Conservation (phyloP, 768 basidiomycete genomes). For the Amanita jacksonii region DNA sequence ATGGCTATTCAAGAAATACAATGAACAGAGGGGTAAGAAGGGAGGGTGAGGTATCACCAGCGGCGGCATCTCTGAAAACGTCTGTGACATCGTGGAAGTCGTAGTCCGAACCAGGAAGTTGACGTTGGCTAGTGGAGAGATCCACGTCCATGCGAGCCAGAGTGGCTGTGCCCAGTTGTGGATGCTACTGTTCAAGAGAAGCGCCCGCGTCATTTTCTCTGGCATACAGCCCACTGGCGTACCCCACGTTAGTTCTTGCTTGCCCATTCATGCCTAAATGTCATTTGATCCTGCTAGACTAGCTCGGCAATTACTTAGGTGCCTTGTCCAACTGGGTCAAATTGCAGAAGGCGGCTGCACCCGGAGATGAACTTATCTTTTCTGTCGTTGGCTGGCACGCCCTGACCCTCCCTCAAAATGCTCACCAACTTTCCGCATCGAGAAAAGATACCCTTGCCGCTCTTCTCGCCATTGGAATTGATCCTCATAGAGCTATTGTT, state of each 20-base stretch:
- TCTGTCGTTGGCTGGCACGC: constrained; percentile 94
- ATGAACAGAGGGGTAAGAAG: not conserved
- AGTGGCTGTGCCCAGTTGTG: constrained; percentile 17
- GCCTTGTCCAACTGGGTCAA: constrained; percentile 85
- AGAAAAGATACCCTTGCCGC: constrained; percentile 73
- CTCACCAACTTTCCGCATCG: constrained; percentile 46
- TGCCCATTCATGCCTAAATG: constrained; percentile 1
- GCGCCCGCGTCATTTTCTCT: constrained; percentile 55
- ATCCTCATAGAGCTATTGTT: constrained; percentile 61
- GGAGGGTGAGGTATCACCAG: constrained; percentile 33
- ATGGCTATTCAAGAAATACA: constrained; percentile 35
- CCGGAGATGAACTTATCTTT: constrained; percentile 63
- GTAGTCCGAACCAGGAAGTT: constrained; percentile 36
- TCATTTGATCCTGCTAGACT: not conserved
- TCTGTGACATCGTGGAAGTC: constrained; percentile 56
- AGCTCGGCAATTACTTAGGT: constrained; percentile 94
- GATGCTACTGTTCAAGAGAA: constrained; percentile 1
- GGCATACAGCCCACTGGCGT: constrained; percentile 93
- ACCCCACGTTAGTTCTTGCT: constrained; percentile 58
- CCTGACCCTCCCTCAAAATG: constrained; percentile 85
- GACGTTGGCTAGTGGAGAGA: constrained; percentile 9
- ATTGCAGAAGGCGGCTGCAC: constrained; percentile 52
- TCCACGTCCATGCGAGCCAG: not conserved
- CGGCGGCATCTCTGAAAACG: constrained; percentile 48
- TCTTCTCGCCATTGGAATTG: constrained; percentile 77